Base-by-base conservation (phyloP, 1,284 basidiomycete genomes). In the Microbotryum saponariae region DNA sequence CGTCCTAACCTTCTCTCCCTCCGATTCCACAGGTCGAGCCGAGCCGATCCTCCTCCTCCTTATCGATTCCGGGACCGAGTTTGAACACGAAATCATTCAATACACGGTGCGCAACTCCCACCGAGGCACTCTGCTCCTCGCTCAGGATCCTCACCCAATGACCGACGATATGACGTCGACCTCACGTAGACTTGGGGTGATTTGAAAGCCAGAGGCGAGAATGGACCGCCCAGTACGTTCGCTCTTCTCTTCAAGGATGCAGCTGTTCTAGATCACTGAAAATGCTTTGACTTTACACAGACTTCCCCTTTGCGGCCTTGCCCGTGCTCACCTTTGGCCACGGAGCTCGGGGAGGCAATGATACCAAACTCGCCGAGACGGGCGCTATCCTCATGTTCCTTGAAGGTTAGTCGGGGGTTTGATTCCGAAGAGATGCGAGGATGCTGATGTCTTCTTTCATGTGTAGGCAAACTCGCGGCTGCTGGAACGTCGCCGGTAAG, bases 351-450 rank as follows among this genome's bases (percentile, higher is more conserved):
- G 55, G 55, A 27, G 55, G 55, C n/a, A 25, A 56, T 7, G 55
- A 56, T 20, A 33, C 46, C 23, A n/a, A 42, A 4, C 58, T 60
- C 1, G 49, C 45, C 6, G 59, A 60, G 29, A 44, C 29, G 49
- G 21, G 48, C 16, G 59, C 59, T 10, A 60, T 60, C 20, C 23
- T 60, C 21, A 27, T 44, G 9, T 60, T 49, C 27, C 44, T 60
- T n/a, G 59, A 55, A 16, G 37, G 21, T 42, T 16, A 42, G 37
- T 42, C 37, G 37, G 37, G 12, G 12, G 1, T 9, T 10, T 31
- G 31, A 10, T 42, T 42, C 12, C 37, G 37, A 16, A 12, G 1
- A 37, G 12, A 16, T 37, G 37, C 14, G 4, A 16, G 37, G 9
- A 37, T 12, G 14, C 9, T 27, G 27, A 27, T 27, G 27, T 27